Conservation (phyloP, 257 asterid species). For the Avicennia marina region DNA sequence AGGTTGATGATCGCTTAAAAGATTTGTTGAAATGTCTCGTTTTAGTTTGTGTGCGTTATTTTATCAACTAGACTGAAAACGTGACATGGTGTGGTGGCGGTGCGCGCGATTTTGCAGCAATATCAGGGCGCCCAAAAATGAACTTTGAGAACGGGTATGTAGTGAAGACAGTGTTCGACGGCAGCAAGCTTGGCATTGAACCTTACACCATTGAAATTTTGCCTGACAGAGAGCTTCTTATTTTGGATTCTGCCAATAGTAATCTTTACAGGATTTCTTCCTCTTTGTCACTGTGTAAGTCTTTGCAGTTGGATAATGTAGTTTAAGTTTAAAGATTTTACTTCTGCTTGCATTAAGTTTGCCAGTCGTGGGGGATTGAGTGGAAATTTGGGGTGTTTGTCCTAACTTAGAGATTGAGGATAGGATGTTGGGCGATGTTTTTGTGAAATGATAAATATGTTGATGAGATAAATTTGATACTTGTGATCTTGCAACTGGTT, state of each 20-base stretch:
- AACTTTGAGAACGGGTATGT: constrained; percentile 68
- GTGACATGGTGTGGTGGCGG: background rate
- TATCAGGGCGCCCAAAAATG: constrained; percentile 60
- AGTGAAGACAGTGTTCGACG: constrained; percentile 76
- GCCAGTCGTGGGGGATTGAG: background rate
- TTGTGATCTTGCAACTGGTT: no score
- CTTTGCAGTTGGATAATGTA: background rate
- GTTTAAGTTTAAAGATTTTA: background rate
- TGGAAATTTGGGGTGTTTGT: background rate
- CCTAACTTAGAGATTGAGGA: no score
- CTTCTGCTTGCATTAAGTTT: background rate
- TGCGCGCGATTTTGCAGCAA: constrained; percentile 26
- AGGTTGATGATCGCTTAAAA: constrained; percentile 11
- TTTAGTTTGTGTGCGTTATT: background rate
- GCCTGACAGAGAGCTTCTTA: constrained; percentile 62
- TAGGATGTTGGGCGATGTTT: no score
- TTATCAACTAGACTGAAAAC: background rate
- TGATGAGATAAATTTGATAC: constrained; percentile 3
- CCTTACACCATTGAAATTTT: constrained; percentile 54
- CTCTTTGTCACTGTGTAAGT: constrained; percentile 62
- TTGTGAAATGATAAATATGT: background rate
- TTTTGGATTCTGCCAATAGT: constrained; percentile 67
- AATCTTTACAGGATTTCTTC: constrained; percentile 68
- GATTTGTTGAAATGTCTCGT: background rate
- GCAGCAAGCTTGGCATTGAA: constrained; percentile 73